Conservation (phyloP, 768 basidiomycete species). For the Pholiota molesta region DNA sequence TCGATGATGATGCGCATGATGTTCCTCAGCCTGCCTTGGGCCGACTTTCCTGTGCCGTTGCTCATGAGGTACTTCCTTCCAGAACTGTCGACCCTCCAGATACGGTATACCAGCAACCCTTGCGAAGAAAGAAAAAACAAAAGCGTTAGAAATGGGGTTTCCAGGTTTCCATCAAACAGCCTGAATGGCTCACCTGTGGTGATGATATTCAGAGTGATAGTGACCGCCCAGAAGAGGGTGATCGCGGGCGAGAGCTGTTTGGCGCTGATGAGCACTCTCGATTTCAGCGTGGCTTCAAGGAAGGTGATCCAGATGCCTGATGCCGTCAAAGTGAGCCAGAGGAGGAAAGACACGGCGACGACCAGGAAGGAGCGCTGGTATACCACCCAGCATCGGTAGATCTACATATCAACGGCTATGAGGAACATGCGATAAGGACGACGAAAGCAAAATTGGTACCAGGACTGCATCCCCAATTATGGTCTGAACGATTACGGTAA, state of each 20-base stretch:
- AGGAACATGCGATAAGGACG: too few species aligned
- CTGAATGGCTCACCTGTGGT: conserved; percentile 17
- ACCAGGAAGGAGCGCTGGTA: conserved; percentile 21
- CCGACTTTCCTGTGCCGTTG: not conserved
- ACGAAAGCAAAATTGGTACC: not conserved
- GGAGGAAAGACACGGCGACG: conserved; percentile 17
- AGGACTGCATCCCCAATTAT: conserved; percentile 17
- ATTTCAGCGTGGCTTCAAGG: conserved; percentile 10
- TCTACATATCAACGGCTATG: conserved; percentile 4
- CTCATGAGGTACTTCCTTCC: not conserved
- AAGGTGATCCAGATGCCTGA: conserved; percentile 11
- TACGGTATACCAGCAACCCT: conserved; percentile 16
- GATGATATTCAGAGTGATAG: conserved; percentile 15
- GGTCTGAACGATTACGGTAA: conserved; percentile 10
- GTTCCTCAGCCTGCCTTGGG: conserved; percentile 3
- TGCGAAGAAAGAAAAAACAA: too few species aligned
- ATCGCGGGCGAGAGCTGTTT: conserved; percentile 10
- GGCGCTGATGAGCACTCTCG: conserved; percentile 7
- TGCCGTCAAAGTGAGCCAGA: conserved; percentile 23
- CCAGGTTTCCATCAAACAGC: not conserved
- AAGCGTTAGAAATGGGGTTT: not conserved
- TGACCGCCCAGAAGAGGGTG: conserved; percentile 20
- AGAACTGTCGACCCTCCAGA: conserved; percentile 12
- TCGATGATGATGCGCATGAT: conserved; percentile 32
- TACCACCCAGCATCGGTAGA: conserved; percentile 28